phyloP scores from a whole-genome alignment of 1,284 basidiomycete genomes.

The Apiotrichum montevideense region DNA sequence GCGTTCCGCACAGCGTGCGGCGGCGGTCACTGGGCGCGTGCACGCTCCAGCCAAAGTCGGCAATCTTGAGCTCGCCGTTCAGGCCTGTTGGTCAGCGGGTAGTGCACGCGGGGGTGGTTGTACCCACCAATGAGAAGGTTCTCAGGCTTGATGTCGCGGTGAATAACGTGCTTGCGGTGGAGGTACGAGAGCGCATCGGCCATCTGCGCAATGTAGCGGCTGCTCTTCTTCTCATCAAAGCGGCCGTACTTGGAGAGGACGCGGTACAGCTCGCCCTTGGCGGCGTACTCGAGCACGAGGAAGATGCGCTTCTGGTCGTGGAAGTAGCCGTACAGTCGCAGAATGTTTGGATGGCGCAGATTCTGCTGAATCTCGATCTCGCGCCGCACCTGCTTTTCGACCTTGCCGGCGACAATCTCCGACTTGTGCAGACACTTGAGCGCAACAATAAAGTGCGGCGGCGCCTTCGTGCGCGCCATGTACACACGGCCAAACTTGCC shows the following conservation, averaged over 20 bases:
- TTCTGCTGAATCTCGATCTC: slow-evolving; percentile 99
- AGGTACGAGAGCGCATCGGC: slow-evolving; percentile 90
- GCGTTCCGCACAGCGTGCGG: slow-evolving; percentile 85
- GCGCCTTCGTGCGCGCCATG: slow-evolving; percentile 87
- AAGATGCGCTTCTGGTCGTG: slow-evolving; percentile 98
- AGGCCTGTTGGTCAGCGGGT: slow-evolving; percentile 46
- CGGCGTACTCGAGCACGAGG: slow-evolving; percentile 94
- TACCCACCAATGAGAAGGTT: slow-evolving; percentile 75
- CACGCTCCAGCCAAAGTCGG: slow-evolving; percentile 98
- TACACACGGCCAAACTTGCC: slow-evolving; percentile 99
- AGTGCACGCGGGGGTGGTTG: too few relatives aligned
- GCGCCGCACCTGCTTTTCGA: slow-evolving; percentile 91
- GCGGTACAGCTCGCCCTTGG: slow-evolving; percentile 93
- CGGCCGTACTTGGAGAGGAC: slow-evolving; percentile 77
- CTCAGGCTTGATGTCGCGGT: slow-evolving; percentile 98
- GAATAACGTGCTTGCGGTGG: slow-evolving; percentile 94
- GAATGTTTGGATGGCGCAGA: slow-evolving; percentile 88
- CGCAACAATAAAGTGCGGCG: slow-evolving; percentile 88
- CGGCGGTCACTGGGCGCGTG: slow-evolving; percentile 88
- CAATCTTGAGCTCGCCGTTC: slow-evolving; percentile 96
- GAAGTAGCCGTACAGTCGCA: slow-evolving; percentile 93
- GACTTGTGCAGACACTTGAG: slow-evolving; percentile 97
- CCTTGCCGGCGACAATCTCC: slow-evolving; percentile 79
- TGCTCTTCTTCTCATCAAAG: slow-evolving; percentile 80
- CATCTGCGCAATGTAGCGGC: slow-evolving; percentile 93